Evolutionary conservation across 2,329 filamentous ascomycete species (phyloP).

Genomic region (Alternaria angustiovoidea): DNA sequence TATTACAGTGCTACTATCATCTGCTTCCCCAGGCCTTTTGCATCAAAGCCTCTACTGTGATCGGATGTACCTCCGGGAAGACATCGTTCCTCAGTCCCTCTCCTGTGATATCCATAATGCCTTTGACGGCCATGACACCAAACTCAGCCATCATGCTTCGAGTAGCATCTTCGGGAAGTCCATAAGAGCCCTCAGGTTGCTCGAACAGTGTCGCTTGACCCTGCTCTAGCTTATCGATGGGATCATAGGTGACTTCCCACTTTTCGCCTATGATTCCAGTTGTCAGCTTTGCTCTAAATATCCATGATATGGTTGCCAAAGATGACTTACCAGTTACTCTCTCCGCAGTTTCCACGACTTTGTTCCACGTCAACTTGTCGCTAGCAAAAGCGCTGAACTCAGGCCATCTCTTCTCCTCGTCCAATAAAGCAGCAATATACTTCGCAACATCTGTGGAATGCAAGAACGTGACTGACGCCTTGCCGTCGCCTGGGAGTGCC

Average conservation of each 20-base stretch:
- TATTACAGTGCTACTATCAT: not conserved
- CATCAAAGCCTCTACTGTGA: slow-evolving; percentile 15
- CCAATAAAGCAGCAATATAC: slow-evolving; percentile 22
- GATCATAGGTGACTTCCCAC: slow-evolving; percentile 20
- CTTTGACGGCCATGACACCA: slow-evolving; percentile 16
- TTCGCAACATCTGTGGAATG: slow-evolving; percentile 26
- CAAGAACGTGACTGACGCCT: slow-evolving; percentile 14
- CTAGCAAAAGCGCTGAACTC: slow-evolving; percentile 47
- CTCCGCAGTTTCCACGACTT: slow-evolving; percentile 56
- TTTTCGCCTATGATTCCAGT: slow-evolving; percentile 11
- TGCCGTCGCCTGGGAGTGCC: slow-evolving; percentile 27
- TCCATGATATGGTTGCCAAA: not conserved
- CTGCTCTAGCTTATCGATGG: slow-evolving; percentile 11
- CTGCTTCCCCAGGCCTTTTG: slow-evolving; percentile 19
- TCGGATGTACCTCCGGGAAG: slow-evolving; percentile 18
- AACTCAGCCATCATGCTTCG: slow-evolving; percentile 10
- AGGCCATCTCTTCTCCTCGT: slow-evolving; percentile 42
- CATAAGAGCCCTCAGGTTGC: slow-evolving; percentile 16
- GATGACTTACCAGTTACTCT: slow-evolving; percentile 46
- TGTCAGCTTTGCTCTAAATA: not conserved
- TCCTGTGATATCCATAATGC: slow-evolving; percentile 13
- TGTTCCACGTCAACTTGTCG: slow-evolving; percentile 56
- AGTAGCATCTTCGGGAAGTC: slow-evolving; percentile 8
- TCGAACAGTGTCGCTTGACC: slow-evolving; percentile 17
- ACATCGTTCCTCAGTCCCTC: slow-evolving; percentile 16